These are phyloP conservation scores for Cylindrotheca closterium DNA, from an alignment of 108 stramenopile species.

Conservation along the genomic window DNA sequence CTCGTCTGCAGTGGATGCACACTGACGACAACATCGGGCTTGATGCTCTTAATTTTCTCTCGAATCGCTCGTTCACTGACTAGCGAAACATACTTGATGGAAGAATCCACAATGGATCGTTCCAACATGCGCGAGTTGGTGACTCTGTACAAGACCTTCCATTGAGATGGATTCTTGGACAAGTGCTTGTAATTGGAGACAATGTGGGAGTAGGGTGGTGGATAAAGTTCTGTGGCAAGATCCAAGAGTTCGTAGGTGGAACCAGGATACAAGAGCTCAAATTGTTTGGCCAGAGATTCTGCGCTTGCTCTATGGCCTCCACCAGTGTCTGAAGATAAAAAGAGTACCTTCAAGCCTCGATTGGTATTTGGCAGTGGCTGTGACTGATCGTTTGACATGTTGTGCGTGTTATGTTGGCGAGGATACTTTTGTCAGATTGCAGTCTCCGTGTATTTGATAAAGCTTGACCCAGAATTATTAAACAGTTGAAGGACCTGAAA, in stretches of 20 bases:
- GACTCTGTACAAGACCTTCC: constrained; percentile 79
- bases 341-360: constrained; percentile 79
- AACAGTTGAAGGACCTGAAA: no score
- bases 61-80: constrained; percentile 75
- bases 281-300: constrained; percentile 86
- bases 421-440: no score
- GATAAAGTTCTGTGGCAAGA: constrained; percentile 67
- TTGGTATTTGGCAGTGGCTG: no score
- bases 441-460: no score
- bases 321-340: constrained; percentile 95
- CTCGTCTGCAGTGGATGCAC: constrained; percentile 97
- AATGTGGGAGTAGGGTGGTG: constrained; percentile 70
- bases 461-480: no score
- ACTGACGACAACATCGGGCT: constrained; percentile 91
- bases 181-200: constrained; percentile 78
- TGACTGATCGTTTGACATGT: no score
- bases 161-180: constrained; percentile 73
- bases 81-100: constrained; percentile 75
- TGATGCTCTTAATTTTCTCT: constrained; percentile 52
- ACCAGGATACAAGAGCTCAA: constrained; percentile 77
- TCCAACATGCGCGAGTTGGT: constrained; percentile 72
- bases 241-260: constrained; percentile 77
- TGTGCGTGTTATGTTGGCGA: no score
- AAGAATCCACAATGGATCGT: constrained; percentile 62
- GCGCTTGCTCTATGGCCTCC: constrained; percentile 96